A percentile compares a stretch with the other conserved stretches of the same genome.
Evolutionary conservation across 1,284 basidiomycete species (phyloP).

Genomic region (Lentinula novae-zelandiae): DNA sequence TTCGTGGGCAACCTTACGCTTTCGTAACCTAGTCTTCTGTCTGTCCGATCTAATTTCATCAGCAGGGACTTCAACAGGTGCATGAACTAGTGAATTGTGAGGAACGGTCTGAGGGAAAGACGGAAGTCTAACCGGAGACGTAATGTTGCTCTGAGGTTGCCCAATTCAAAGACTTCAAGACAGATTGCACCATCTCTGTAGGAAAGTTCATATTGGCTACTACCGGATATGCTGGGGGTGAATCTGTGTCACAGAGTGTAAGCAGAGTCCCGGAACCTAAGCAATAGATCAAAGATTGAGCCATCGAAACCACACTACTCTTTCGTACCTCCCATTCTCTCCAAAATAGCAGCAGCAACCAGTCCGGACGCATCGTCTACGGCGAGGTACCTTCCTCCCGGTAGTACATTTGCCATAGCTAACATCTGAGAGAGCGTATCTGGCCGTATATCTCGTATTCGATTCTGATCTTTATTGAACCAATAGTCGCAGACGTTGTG

Average conservation of each 20-base stretch:
- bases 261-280: conserved; percentile 78
- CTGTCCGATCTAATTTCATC: conserved; percentile 63
- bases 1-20: conserved; percentile 64
- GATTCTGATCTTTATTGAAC: conserved; percentile 77
- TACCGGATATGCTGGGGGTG: conserved; percentile 89
- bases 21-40: conserved; percentile 65
- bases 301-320: not conserved
- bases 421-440: conserved; percentile 91
- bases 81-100: conserved; percentile 39
- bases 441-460: conserved; percentile 81
- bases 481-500: conserved; percentile 90
- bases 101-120: conserved; percentile 6
- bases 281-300: conserved; percentile 12
- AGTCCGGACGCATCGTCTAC: conserved; percentile 93
- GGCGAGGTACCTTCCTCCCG: conserved; percentile 84
- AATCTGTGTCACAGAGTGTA: conserved; percentile 88
- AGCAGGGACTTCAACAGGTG: conserved; percentile 51
- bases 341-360: conserved; percentile 82
- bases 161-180: conserved; percentile 84
- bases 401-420: conserved; percentile 78
- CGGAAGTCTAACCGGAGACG: conserved; percentile 47
- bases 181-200: conserved; percentile 47
- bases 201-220: conserved; percentile 86
- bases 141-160: conserved; percentile 83
- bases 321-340: conserved; percentile 77